phyloP scores from a whole-genome alignment of 1,284 basidiomycete species.

The Puccinia sorghi region DNA sequence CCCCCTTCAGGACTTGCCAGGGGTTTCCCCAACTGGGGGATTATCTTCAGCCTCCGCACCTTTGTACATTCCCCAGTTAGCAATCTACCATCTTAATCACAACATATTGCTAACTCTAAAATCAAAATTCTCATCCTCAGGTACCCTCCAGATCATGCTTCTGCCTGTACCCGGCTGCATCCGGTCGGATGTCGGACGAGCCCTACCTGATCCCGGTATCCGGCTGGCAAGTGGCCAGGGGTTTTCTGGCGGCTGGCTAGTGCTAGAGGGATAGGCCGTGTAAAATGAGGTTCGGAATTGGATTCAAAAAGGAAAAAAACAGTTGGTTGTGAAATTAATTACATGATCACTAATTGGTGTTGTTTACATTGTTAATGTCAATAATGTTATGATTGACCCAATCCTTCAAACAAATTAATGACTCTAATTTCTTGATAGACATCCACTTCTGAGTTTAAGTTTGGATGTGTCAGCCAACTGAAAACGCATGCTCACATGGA shows the following conservation, averaged over 20 bases:
- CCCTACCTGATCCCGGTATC: background rate
- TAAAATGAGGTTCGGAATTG: too few relatives aligned
- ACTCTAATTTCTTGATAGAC: background rate
- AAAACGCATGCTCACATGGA: conserved; percentile 3
- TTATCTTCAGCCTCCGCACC: too few relatives aligned
- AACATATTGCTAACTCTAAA: too few relatives aligned
- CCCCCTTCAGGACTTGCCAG: too few relatives aligned
- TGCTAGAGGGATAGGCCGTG: background rate
- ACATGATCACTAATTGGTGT: background rate
- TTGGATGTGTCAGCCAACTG: conserved; percentile 18
- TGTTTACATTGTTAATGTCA: background rate
- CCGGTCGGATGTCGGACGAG: background rate
- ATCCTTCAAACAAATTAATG: background rate
- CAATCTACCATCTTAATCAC: too few relatives aligned
- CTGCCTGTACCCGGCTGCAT: background rate
- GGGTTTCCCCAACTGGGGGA: too few relatives aligned
- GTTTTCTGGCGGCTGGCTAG: background rate
- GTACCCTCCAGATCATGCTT: too few relatives aligned
- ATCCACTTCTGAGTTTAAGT: background rate
- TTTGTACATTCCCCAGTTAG: too few relatives aligned
- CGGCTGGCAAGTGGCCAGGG: background rate
- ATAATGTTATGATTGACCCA: background rate
- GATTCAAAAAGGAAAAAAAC: background rate
- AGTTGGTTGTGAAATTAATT: too few relatives aligned
- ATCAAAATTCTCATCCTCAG: too few relatives aligned